phyloP scores from a whole-genome alignment of 2,329 filamentous ascomycete genomes.

The Cercospora nicotianae region DNA sequence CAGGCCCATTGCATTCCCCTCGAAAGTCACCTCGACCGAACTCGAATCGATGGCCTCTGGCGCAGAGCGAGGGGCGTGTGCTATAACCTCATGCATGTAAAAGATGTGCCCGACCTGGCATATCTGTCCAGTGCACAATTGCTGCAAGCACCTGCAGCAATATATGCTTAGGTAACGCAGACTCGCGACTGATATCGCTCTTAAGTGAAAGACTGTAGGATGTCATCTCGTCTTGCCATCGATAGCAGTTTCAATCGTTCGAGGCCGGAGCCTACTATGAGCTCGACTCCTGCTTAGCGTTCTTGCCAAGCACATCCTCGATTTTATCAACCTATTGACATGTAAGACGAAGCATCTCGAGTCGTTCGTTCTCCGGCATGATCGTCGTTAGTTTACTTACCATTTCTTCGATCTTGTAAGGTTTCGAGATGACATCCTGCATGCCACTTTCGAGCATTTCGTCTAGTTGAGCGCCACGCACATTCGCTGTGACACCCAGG shows the following conservation, averaged over 20 bases:
- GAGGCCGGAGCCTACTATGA: neutral
- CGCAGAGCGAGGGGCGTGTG: no score
- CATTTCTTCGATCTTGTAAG: slow-evolving; percentile 39
- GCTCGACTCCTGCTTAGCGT: neutral
- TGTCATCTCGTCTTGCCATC: neutral
- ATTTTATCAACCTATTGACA: slow-evolving; percentile 21
- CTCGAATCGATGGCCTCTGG: no score
- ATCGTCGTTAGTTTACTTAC: slow-evolving; percentile 24
- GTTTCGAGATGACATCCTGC: slow-evolving; percentile 38
- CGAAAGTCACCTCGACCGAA: no score
- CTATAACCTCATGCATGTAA: no score
- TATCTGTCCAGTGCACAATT: neutral
- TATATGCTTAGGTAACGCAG: no score
- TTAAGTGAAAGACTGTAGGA: no score
- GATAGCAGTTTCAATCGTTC: no score
- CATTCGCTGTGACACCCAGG: slow-evolving; percentile 40
- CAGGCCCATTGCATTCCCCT: no score
- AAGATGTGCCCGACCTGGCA: no score
- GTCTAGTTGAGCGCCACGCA: slow-evolving; percentile 36
- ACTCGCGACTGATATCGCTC: no score
- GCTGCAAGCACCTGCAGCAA: neutral
- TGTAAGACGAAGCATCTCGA: slow-evolving; percentile 10
- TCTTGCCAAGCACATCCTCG: neutral
- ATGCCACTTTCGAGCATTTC: slow-evolving; percentile 38
- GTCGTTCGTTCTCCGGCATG: neutral